Base-by-base conservation (phyloP, 345 rosid species). In the Salix suchowensis region DNA sequence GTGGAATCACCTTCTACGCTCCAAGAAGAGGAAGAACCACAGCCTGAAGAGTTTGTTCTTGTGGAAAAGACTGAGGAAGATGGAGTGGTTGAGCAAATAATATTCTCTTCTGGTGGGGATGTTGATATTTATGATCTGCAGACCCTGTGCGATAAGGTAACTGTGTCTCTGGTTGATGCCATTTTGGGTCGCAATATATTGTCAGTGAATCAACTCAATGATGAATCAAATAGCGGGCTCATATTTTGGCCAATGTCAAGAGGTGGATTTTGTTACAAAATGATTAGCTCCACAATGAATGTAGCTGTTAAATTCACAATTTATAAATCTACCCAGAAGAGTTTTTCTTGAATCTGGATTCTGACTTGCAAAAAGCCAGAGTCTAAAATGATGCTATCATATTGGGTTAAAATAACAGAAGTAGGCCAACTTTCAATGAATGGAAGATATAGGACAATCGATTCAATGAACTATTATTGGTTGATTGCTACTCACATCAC, bases 71-170 rank as follows among this genome's bases (percentile, higher is more conserved):
- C 87, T 76, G 81, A 82, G 24, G 69, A 87, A 72, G 92, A 93
- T 84, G 97, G 98, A 32, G 79, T 79, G 73, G 74, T 85, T 68
- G 98, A 95, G 81, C 90, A 90, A 76, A 91, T 95, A 67, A 80
- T 93, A 79, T 95, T 93, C 84, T 93, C 97, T 68, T 93, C 94
- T 1, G 97, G 96, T 66, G 98, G 96, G 78, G 91, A 90, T 65
- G 87, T 95, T 83, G 97, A 95, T 86, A 79, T 95, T 18, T 90
- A 91, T 88, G 97, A 95, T 86, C 97, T 95, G 79, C 89, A 95
- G 86, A 76, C 90, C 68, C 87, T 95, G 21, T 95, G 98, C 82
- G 97, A 95, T 74, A 91, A 93, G 97, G 98, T 92, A 74, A 40
- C 7, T 67, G 3, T 72, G 10, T 70, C 15, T 52, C 36, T 24